Percentiles rank a stretch among this genome's conserved stretches.
Conservation (phyloP, 208 protist species). For the Trypanosoma boissoni region DNA sequence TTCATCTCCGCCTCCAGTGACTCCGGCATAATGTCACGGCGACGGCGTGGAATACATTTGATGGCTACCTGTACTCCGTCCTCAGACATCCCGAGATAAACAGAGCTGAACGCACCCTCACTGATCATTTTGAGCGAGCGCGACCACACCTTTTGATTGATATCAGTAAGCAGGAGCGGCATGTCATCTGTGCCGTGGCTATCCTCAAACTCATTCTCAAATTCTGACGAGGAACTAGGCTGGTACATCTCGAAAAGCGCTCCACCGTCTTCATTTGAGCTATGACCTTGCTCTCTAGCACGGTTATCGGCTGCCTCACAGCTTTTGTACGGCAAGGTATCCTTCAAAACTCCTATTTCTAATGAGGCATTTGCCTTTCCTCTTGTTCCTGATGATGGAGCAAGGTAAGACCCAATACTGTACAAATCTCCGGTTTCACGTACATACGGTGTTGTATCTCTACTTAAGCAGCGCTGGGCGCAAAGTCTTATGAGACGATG, state of each 20-base stretch:
- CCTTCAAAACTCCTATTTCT: not conserved
- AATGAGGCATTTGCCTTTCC: not conserved
- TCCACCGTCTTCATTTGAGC: not conserved
- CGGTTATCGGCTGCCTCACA: not conserved
- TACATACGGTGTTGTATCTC: constrained; percentile 47
- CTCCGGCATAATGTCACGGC: constrained; percentile 59
- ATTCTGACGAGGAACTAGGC: constrained; percentile 3
- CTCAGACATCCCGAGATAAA: constrained; percentile 71
- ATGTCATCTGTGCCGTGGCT: constrained; percentile 29
- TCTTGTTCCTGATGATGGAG: not conserved
- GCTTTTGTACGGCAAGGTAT: not conserved
- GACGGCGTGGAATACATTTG: constrained; percentile 67
- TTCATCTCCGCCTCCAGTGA: constrained; percentile 64
- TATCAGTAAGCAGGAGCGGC: constrained; percentile 51
- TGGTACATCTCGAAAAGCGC: constrained; percentile 20
- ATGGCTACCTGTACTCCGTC: constrained; percentile 78
- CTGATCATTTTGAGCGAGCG: constrained; percentile 60
- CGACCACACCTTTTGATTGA: constrained; percentile 54
- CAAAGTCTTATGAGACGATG: constrained; percentile 49
- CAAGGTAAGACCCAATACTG: not conserved
- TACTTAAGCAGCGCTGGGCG: constrained; percentile 29
- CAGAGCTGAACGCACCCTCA: constrained; percentile 60
- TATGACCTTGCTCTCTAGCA: not conserved
- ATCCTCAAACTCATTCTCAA: constrained; percentile 13
- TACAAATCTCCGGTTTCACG: constrained; percentile 28